phyloP scores from a whole-genome alignment of 176 grass and related monocot genomes.

The Secale cereale region DNA sequence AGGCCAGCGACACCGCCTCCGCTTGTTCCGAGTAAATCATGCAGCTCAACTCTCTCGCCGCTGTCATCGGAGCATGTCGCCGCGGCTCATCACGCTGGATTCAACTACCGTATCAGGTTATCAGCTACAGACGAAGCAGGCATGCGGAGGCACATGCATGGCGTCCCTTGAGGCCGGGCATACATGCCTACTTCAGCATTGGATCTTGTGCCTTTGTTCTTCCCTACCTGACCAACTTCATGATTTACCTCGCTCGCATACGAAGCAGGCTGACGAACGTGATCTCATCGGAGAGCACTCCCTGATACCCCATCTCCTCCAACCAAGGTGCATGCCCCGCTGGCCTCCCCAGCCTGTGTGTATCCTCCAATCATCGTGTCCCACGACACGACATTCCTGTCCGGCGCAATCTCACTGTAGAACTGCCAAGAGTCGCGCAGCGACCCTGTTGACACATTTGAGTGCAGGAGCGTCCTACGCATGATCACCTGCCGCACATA shows the following conservation, averaged over 20 bases:
- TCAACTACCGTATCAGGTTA: neutral
- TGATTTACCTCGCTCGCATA: neutral
- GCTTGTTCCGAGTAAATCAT: neutral
- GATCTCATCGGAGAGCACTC: slow-evolving; percentile 23
- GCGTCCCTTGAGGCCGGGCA: neutral
- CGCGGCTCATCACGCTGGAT: neutral
- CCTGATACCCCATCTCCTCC: slow-evolving; percentile 14
- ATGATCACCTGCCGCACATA: slow-evolving; percentile 26
- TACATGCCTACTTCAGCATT: neutral
- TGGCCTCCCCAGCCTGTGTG: neutral
- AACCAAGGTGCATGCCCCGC: neutral
- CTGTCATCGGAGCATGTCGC: neutral
- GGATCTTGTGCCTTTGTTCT: neutral
- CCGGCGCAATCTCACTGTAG: slow-evolving; percentile 27
- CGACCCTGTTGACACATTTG: neutral
- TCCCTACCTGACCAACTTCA: slow-evolving; percentile 4
- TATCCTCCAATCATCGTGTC: slow-evolving; percentile 22
- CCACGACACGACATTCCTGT: slow-evolving; percentile 17
- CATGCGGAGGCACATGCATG: neutral
- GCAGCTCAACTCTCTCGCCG: neutral
- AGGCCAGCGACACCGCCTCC: neutral
- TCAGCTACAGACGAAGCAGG: neutral
- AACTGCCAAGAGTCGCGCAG: slow-evolving; percentile 4
- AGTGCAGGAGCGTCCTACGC: slow-evolving; percentile 29
- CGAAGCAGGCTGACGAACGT: slow-evolving; percentile 29